Percentiles rank a stretch among this genome's conserved stretches.
Conservation (phyloP, 805 yeast species). For the Grigorovia jiainica region DNA sequence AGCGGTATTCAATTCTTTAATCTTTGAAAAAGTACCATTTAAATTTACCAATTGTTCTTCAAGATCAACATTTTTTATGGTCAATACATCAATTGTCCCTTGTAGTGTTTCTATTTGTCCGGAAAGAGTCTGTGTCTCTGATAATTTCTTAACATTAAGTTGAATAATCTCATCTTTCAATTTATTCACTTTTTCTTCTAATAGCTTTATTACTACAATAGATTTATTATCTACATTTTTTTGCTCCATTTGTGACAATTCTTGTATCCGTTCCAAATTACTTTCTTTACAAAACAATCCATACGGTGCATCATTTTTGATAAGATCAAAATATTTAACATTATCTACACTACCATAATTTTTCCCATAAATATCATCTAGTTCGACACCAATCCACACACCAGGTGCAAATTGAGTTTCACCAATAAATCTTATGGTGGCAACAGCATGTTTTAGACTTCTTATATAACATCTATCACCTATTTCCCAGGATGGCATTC, state of each 20-base stretch:
- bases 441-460: conserved; percentile 33
- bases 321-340: conserved; percentile 44
- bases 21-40: conserved; percentile 27
- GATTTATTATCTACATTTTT: neutral
- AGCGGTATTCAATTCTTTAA: conserved; percentile 38
- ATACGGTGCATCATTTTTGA: neutral
- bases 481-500: conserved; percentile 1
- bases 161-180: neutral
- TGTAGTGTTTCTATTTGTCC: conserved; percentile 26
- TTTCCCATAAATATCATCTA: conserved; percentile 69
- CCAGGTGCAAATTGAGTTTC: conserved; percentile 51
- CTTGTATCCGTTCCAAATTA: conserved; percentile 1
- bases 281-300: conserved; percentile 5
- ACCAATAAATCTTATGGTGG: conserved; percentile 40
- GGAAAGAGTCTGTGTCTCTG: conserved; percentile 11
- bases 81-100: conserved; percentile 15
- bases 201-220: neutral
- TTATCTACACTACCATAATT: conserved; percentile 72
- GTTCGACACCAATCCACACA: conserved; percentile 72
- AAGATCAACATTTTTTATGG: conserved; percentile 4
- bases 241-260: neutral
- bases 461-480: conserved; percentile 31
- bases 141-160: neutral
- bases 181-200: neutral
- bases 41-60: conserved; percentile 24